A percentile compares a stretch with the other conserved stretches of the same genome.
These are phyloP conservation scores for Plasmodium ovale DNA, from an alignment of 169 alveolate genomes.

Conservation along the genomic window DNA sequence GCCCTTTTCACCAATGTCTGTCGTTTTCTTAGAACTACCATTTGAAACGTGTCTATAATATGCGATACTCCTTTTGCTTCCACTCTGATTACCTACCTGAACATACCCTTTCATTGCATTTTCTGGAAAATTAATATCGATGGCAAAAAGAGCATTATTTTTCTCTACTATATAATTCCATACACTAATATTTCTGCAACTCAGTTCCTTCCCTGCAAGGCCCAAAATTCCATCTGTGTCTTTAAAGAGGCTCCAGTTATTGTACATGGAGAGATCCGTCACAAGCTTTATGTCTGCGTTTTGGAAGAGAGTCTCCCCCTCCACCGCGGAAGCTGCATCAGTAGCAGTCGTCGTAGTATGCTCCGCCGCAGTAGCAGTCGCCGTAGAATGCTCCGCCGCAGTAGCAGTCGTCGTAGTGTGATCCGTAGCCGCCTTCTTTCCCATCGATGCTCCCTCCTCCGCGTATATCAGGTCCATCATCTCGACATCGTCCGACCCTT, in stretches of 20 bases:
- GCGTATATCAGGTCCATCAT: background rate
- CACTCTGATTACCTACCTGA: background rate
- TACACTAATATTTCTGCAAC: slow-evolving; percentile 49
- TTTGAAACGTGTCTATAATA: background rate
- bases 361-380: too few relatives aligned
- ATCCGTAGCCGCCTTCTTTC: background rate
- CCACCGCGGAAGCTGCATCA: too few relatives aligned
- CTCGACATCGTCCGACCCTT: slow-evolving; percentile 55
- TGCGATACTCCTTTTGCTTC: background rate
- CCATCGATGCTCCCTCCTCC: background rate
- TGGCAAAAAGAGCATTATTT: slow-evolving; percentile 19
- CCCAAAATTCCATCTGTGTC: slow-evolving; percentile 74
- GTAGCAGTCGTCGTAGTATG: too few relatives aligned
- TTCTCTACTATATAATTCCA: slow-evolving; percentile 60
- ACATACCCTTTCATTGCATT: slow-evolving; percentile 1
- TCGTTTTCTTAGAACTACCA: too few relatives aligned
- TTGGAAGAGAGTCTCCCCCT: background rate
- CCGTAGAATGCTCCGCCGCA: too few relatives aligned
- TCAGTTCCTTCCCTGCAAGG: slow-evolving; percentile 57
- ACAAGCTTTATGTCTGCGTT: slow-evolving; percentile 26
- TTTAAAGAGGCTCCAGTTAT: slow-evolving; percentile 50
- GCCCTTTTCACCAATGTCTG: background rate
- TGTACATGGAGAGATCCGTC: slow-evolving; percentile 27
- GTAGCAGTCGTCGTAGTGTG: too few relatives aligned
- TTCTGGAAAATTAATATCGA: slow-evolving; percentile 55